Base-by-base conservation (phyloP, 306 rosid species). In the Crataegus laevigata region DNA sequence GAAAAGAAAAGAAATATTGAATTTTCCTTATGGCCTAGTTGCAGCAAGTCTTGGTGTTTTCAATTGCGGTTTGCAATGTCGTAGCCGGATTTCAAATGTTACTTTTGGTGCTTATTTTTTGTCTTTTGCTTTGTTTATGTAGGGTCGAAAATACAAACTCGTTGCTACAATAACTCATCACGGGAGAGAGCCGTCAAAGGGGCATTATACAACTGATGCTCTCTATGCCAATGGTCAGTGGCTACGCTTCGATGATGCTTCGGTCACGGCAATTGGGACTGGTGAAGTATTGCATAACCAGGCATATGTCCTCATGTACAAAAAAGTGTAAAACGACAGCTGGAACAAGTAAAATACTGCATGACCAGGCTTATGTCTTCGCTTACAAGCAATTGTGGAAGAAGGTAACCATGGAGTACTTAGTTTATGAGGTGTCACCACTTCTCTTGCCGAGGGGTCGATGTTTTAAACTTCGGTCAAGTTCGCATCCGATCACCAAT, bases 101-200 rank as follows among this genome's bases (percentile, higher is more conserved):
- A 64, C 14, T 9, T 65, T 4, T 19, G 45, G 24, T 18, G 47
- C 34, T 5, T 45, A 76, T 76, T 54, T 79, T 74, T 3, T 78
- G 3, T 66, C 18, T 34, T 4, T 22, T 57, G 61, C 45, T 25
- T 40, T 38, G 26, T 34, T 61, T 79, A 21, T 82, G 63, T 78
- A 94, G 99, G 90, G 99, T 58, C 92, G 98, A 63, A 94, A 76
- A 81, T 94, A 90, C 54, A 90, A 92, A 81, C 96, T 94, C 51
- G 96, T 92, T 75, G 90, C 96, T 58, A 94, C 99, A 75, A 85
- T 94, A 69, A 92, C 98, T 81, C 99, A 94, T 86, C 97, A 92
- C 65, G 99, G 99, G 58, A 77, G 89, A 82, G 99, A 92, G 73
- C 89, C 97, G 38, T 94, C 97, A 22, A 92, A 94, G 84, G 99